Evolutionary conservation across 2,329 filamentous ascomycete genomes (phyloP).

Genomic region (Aspergillus felis): DNA sequence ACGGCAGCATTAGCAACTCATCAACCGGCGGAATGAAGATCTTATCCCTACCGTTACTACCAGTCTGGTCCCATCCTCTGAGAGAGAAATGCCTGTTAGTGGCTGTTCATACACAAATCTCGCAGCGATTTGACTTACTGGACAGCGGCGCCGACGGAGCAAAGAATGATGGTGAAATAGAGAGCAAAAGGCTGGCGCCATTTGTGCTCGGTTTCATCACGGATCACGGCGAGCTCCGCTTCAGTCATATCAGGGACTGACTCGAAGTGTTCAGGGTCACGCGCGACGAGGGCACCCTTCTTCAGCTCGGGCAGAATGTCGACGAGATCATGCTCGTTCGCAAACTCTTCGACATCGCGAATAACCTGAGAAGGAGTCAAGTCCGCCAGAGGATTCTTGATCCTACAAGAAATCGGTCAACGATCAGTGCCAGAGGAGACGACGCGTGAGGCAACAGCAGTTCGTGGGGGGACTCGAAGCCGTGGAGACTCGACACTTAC

Average conservation of each 20-base stretch:
- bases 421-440: not conserved
- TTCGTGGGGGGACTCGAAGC: not conserved
- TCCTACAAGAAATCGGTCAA: slow-evolving; percentile 24
- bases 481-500: slow-evolving; percentile 12
- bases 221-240: slow-evolving; percentile 40
- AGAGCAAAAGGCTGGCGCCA: slow-evolving; percentile 49
- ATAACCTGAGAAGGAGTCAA: slow-evolving; percentile 36
- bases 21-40: not conserved
- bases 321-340: slow-evolving; percentile 36
- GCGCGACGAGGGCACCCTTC: slow-evolving; percentile 49
- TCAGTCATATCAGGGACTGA: slow-evolving; percentile 41
- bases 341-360: slow-evolving; percentile 42
- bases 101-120: no score
- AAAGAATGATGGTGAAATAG: slow-evolving; percentile 50
- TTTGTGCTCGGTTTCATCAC: slow-evolving; percentile 45
- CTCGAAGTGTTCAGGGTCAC: slow-evolving; percentile 46
- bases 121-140: slow-evolving; percentile 36
- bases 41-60: slow-evolving; percentile 24
- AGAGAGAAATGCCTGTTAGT: slow-evolving; percentile 1
- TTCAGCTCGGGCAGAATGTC: slow-evolving; percentile 42
- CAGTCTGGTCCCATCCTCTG: slow-evolving; percentile 33
- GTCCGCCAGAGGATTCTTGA: slow-evolving; percentile 45
- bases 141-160: slow-evolving; percentile 50
- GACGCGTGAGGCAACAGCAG: not conserved
- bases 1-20: not conserved